A percentile compares a stretch with the other conserved stretches of the same genome.
Conservation (phyloP, 179 eudicot genomes). For the Spergularia azorica region DNA sequence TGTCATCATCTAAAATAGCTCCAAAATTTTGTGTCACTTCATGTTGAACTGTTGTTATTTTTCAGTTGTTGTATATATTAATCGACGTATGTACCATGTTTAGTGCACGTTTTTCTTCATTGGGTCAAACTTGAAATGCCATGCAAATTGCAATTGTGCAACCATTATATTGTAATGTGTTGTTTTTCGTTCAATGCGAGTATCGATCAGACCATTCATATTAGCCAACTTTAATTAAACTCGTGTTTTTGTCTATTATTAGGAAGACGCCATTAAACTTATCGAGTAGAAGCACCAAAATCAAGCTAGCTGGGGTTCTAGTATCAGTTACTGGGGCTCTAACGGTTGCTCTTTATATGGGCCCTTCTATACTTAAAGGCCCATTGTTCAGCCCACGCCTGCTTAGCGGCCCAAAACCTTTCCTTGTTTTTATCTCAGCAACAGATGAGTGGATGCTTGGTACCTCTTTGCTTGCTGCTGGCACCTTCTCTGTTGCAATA, state of each 20-base stretch:
- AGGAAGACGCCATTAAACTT: slow-evolving; percentile 38
- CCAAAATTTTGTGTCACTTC: slow-evolving; percentile 3
- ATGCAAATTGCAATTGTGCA: too few species aligned
- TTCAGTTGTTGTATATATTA: too few species aligned
- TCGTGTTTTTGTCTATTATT: background rate
- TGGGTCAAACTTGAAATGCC: too few species aligned
- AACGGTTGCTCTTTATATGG: slow-evolving; percentile 34
- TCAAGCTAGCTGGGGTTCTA: slow-evolving; percentile 29
- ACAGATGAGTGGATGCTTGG: slow-evolving; percentile 45
- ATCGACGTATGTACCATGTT: too few species aligned
- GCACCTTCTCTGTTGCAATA: slow-evolving; percentile 40
- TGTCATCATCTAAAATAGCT: background rate
- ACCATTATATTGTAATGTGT: too few species aligned
- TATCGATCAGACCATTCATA: too few species aligned
- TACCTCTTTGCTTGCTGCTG: slow-evolving; percentile 37
- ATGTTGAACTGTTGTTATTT: background rate
- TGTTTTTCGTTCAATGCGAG: too few species aligned
- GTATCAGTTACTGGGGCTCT: slow-evolving; percentile 35
- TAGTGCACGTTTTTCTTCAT: too few species aligned
- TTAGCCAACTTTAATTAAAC: too few species aligned
- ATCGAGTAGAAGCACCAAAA: slow-evolving; percentile 28
- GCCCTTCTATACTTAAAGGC: slow-evolving; percentile 43
- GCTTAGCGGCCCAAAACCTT: slow-evolving; percentile 28
- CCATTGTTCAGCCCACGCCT: slow-evolving; percentile 27
- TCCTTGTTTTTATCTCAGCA: slow-evolving; percentile 33